These are phyloP conservation scores for Salisapilia sapeloensis DNA, from an alignment of 352 stramenopile species.

Conservation along the genomic window DNA sequence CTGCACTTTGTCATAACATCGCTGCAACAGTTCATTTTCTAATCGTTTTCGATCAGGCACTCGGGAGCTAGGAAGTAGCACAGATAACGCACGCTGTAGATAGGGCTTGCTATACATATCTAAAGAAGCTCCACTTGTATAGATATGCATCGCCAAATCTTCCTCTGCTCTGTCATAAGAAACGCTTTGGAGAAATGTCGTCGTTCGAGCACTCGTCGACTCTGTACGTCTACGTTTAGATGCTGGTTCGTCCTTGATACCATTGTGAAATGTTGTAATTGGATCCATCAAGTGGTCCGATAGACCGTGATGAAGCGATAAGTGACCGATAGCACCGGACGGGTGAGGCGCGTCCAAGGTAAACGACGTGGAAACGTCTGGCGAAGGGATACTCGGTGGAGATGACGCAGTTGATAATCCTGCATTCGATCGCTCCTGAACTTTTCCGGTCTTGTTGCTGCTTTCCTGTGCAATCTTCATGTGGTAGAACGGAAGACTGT, in stretches of 20 bases:
- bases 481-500: constrained; percentile 69
- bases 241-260: constrained; percentile 37
- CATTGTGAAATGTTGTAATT: constrained; percentile 18
- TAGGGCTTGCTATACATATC: constrained; percentile 58
- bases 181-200: constrained; percentile 14
- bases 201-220: constrained; percentile 24
- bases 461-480: no score
- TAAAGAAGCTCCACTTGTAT: constrained; percentile 63
- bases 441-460: no score
- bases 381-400: no score
- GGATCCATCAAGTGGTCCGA: constrained; percentile 48
- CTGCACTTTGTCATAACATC: constrained; percentile 76
- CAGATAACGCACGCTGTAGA: constrained; percentile 33
- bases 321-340: constrained; percentile 45
- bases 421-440: no score
- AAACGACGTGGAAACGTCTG: no score
- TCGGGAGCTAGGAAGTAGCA: constrained; percentile 37
- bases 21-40: constrained; percentile 32
- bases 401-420: no score
- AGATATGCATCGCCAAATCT: constrained; percentile 65
- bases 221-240: constrained; percentile 8
- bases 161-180: constrained; percentile 55
- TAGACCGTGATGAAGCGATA: constrained; percentile 61
- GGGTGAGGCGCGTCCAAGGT: constrained; percentile 29
- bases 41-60: constrained; percentile 58